Percentiles rank a stretch among this genome's conserved stretches.
These are phyloP conservation scores for Nidularia sp. DNA, from an alignment of 768 basidiomycete species.

Conservation along the genomic window DNA sequence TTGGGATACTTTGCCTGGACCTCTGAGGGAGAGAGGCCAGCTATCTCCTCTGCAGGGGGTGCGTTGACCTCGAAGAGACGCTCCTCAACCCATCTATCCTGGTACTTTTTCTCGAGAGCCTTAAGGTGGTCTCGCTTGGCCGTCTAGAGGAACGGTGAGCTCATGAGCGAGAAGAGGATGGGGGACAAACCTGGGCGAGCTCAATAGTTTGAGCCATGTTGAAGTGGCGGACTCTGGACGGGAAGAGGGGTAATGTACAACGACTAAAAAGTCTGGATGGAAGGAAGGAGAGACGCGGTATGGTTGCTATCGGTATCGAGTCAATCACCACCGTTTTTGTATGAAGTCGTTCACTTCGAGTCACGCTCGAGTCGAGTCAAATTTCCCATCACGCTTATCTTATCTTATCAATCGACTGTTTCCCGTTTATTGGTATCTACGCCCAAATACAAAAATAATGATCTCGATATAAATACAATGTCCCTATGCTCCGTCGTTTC, in stretches of 20 bases:
- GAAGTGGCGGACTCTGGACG: neutral
- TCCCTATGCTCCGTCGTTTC: slow-evolving; percentile 24
- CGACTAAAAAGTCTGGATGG: slow-evolving; percentile 26
- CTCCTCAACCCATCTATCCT: slow-evolving; percentile 73
- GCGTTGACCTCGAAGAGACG: slow-evolving; percentile 83
- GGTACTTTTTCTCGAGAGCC: slow-evolving; percentile 80
- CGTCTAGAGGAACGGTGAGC: slow-evolving; percentile 50
- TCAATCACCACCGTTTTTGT: slow-evolving; percentile 6
- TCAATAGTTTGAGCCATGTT: slow-evolving; percentile 63
- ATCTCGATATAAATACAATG: neutral
- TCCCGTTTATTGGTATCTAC: too few relatives aligned
- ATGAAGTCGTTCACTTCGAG: too few relatives aligned
- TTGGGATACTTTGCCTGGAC: slow-evolving; percentile 81
- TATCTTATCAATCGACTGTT: too few relatives aligned
- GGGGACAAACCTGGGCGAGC: slow-evolving; percentile 47
- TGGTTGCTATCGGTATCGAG: slow-evolving; percentile 19
- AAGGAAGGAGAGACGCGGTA: slow-evolving; percentile 19
- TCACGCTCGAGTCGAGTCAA: too few relatives aligned
- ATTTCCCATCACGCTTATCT: too few relatives aligned
- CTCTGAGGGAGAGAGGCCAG: slow-evolving; percentile 59
- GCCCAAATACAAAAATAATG: neutral
- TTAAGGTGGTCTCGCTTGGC: slow-evolving; percentile 89
- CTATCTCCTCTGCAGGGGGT: slow-evolving; percentile 63
- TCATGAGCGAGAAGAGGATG: neutral
- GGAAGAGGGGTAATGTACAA: slow-evolving; percentile 24